Conservation (phyloP, 371 early-diverging fungal species). For the Rhizomucor miehei region DNA sequence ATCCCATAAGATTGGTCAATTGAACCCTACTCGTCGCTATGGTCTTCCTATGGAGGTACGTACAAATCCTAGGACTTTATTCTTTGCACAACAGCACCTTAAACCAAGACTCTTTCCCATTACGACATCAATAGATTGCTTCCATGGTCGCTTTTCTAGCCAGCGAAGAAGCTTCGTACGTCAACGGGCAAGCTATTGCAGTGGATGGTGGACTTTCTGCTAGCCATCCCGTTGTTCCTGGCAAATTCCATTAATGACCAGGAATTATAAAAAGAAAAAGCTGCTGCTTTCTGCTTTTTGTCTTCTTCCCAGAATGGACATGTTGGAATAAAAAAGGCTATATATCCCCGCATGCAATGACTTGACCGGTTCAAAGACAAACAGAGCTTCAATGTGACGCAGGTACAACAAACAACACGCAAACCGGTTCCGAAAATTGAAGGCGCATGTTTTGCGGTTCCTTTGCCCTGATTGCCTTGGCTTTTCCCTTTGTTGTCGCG, state of each 20-base stretch:
- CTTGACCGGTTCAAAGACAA: too few species aligned
- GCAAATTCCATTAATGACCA: conserved; percentile 9
- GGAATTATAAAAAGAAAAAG: too few species aligned
- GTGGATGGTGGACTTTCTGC: conserved; percentile 57
- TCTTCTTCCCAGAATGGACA: too few species aligned
- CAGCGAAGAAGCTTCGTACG: conserved; percentile 53
- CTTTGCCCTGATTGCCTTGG: not conserved
- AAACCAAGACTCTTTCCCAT: too few species aligned
- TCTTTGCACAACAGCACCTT: too few species aligned
- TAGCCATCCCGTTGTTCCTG: conserved; percentile 43
- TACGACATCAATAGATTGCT: conserved; percentile 31
- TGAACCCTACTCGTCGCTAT: conserved; percentile 51
- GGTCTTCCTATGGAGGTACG: conserved; percentile 44
- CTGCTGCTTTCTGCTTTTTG: too few species aligned
- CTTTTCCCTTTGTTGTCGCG: conserved; percentile 2
- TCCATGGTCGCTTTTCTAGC: conserved; percentile 52
- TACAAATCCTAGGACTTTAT: not conserved
- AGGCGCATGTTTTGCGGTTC: not conserved
- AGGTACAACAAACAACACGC: too few species aligned
- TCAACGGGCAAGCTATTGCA: conserved; percentile 56
- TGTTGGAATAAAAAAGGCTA: too few species aligned
- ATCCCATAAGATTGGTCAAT: conserved; percentile 49
- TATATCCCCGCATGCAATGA: too few species aligned
- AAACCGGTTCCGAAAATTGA: too few species aligned
- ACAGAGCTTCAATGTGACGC: too few species aligned